phyloP scores from a whole-genome alignment of 352 stramenopile species.

The Aphanomyces cochlioides region DNA sequence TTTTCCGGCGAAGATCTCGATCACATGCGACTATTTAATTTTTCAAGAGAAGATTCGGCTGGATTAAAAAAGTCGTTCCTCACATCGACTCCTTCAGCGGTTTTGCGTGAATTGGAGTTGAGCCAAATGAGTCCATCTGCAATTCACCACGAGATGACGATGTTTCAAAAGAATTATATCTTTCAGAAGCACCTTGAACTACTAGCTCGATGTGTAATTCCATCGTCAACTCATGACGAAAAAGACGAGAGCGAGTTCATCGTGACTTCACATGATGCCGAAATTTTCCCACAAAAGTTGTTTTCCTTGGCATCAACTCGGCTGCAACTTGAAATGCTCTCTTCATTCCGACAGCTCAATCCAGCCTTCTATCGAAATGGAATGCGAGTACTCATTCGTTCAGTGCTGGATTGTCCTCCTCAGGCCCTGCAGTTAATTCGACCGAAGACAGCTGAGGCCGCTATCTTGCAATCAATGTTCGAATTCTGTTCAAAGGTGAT shows the following conservation, averaged over 20 bases:
- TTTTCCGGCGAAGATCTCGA: constrained; percentile 27
- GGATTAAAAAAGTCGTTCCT: constrained; percentile 22
- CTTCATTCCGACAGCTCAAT: constrained; percentile 27
- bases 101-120: constrained; percentile 15
- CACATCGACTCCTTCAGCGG: constrained; percentile 12
- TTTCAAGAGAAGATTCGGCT: constrained; percentile 7
- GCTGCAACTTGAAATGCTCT: constrained; percentile 26
- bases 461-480: constrained; percentile 16
- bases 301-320: constrained; percentile 24
- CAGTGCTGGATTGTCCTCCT: constrained; percentile 21
- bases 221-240: background rate
- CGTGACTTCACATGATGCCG: constrained; percentile 14
- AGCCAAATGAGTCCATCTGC: background rate
- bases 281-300: constrained; percentile 24
- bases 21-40: constrained; percentile 16
- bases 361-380: constrained; percentile 26
- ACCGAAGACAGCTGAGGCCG: constrained; percentile 23
- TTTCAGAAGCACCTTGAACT: constrained; percentile 26
- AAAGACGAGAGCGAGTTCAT: background rate
- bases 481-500: constrained; percentile 2
- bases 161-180: constrained; percentile 15
- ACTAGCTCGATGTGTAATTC: background rate
- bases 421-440: constrained; percentile 8
- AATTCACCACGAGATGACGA: background rate
- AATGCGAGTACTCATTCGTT: constrained; percentile 14